phyloP scores from a whole-genome alignment of 345 rosid species.

The Combretum micranthum region DNA sequence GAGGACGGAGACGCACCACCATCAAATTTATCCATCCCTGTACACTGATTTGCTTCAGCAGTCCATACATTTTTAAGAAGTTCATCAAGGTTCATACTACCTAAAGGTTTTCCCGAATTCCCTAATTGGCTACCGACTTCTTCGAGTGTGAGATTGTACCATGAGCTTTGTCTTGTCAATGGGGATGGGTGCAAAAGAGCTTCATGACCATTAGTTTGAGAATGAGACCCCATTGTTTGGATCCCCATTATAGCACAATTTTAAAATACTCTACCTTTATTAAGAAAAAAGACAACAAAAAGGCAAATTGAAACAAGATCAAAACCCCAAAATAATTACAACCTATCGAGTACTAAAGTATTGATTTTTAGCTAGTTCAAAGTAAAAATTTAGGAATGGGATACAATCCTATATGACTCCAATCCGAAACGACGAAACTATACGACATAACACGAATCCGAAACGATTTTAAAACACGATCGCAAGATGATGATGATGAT shows the following conservation, averaged over 20 bases:
- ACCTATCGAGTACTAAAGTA: no score
- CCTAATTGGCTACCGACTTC: constrained; percentile 40
- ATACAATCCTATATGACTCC: no score
- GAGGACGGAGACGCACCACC: constrained; percentile 11
- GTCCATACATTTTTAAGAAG: constrained; percentile 44
- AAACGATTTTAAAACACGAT: no score
- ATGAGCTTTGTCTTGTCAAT: constrained; percentile 34
- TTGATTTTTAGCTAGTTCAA: no score
- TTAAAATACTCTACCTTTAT: constrained; percentile 2
- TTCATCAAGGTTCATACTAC: constrained; percentile 55
- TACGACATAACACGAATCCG: no score
- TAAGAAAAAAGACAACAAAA: no score
- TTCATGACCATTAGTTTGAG: constrained; percentile 39
- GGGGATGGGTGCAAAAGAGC: constrained; percentile 24
- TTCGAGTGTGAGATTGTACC: constrained; percentile 39
- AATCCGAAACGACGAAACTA: no score
- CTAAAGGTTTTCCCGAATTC: constrained; percentile 38
- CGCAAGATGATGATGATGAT: no score
- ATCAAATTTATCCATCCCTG: constrained; percentile 16
- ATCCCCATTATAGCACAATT: constrained; percentile 40
- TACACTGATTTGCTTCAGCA: constrained; percentile 22
- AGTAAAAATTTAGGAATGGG: no score
- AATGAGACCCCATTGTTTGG: constrained; percentile 52
- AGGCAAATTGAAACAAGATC: no score
- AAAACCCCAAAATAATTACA: no score